These are phyloP conservation scores for Theobroma cacao DNA, from an alignment of 345 rosid genomes.

Conservation along the genomic window DNA sequence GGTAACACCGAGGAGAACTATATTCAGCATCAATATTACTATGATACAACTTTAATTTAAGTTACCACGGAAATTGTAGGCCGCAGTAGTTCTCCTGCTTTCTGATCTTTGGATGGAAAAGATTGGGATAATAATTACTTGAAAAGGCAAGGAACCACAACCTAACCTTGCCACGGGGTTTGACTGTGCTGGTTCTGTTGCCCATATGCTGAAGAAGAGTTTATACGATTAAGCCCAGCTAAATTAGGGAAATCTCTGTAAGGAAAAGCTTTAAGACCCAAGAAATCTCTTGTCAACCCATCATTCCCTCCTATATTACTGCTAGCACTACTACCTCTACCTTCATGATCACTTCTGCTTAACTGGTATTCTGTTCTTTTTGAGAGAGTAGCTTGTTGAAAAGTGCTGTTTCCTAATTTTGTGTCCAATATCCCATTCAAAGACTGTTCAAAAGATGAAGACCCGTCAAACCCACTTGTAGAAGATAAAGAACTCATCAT, in stretches of 20 bases:
- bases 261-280: constrained; percentile 48
- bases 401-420: not conserved
- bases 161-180: constrained; percentile 35
- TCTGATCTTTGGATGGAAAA: not conserved
- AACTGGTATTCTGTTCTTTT: constrained; percentile 1
- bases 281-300: constrained; percentile 54
- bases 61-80: not conserved
- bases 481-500: constrained; percentile 13
- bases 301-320: constrained; percentile 14
- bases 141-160: not conserved
- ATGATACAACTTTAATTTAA: not conserved
- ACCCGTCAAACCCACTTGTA: not conserved
- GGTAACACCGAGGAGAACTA: no score
- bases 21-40: not conserved
- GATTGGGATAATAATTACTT: not conserved
- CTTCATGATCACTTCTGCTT: constrained; percentile 7
- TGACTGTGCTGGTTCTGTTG: constrained; percentile 28
- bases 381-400: not conserved
- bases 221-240: constrained; percentile 23
- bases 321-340: not conserved
- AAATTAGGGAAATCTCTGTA: constrained; percentile 26
- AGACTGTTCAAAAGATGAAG: constrained; percentile 4
- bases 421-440: constrained; percentile 1
- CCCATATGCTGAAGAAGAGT: constrained; percentile 24
- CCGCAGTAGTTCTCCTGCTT: not conserved